These are phyloP conservation scores for Inga laurina DNA, from an alignment of 306 rosid genomes.

Conservation along the genomic window DNA sequence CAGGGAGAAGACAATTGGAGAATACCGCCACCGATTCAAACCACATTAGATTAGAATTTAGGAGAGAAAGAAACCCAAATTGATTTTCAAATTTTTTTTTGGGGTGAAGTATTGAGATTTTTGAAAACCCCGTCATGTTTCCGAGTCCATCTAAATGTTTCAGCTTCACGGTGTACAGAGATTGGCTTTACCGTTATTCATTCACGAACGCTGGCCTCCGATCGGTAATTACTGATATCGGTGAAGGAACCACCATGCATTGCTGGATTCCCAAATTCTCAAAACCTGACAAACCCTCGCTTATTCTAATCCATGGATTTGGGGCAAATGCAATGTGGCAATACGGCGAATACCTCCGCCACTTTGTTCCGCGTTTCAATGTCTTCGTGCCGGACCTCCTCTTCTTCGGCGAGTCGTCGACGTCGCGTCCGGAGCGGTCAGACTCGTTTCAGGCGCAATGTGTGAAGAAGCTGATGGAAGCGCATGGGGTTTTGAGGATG, in stretches of 20 bases:
- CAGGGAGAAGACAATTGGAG: background rate
- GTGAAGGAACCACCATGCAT: constrained; percentile 69
- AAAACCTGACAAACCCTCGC: constrained; percentile 43
- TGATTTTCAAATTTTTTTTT: background rate
- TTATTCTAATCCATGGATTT: constrained; percentile 72
- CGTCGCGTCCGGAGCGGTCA: constrained; percentile 50
- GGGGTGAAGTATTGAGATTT: background rate
- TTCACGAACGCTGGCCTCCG: constrained; percentile 65
- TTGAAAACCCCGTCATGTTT: constrained; percentile 1
- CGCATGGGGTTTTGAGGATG: constrained; percentile 43
- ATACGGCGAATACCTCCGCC: constrained; percentile 55
- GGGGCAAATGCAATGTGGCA: constrained; percentile 94
- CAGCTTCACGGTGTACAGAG: constrained; percentile 64
- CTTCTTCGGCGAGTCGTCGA: constrained; percentile 69
- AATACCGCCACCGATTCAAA: background rate
- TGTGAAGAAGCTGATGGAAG: constrained; percentile 54
- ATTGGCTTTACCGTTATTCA: constrained; percentile 56
- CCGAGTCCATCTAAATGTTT: constrained; percentile 42
- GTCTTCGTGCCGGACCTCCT: constrained; percentile 79
- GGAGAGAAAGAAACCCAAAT: background rate
- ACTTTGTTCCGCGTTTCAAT: constrained; percentile 47
- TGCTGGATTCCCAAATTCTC: constrained; percentile 69
- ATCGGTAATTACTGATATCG: constrained; percentile 46
- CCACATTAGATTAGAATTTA: background rate
- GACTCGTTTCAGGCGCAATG: constrained; percentile 66